Base-by-base conservation (phyloP, 2,329 filamentous ascomycete species). In the Penicillium occitanis region DNA sequence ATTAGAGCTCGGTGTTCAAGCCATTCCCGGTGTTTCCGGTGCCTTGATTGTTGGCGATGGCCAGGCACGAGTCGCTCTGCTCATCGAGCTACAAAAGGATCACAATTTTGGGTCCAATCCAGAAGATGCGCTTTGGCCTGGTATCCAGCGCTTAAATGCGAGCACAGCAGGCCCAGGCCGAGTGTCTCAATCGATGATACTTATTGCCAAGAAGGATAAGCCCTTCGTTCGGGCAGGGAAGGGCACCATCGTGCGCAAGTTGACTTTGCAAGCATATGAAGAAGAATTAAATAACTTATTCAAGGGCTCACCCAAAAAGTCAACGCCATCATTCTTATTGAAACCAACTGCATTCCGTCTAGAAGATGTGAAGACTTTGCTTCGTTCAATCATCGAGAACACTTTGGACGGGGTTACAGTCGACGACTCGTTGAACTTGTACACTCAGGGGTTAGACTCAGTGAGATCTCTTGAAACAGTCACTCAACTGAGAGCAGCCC, bases 11-110 rank as follows among this genome's bases (percentile, higher is more conserved):
- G 19, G 59, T 1, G 59, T 79, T 25, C 65, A 65, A 14, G 66
- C 58, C 5, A 70, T 75, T 62, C 69, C 71, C 2, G 62, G 66
- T 28, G 48, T 78, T 5, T 66, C 68, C 10, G 71, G 71, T 0
- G 69, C 65, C 5, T n/a, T 77, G 28, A 66, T 78, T 3, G 67
- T 72, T 58, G 76, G 76, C 1, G 63, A 71, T 13, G 72, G 71
- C 4, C 67, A 68, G 13, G 66, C 71, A 22, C 72, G 74, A 40
- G 14, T 74, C 17, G 71, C 70, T 11, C 53, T 79, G 3, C 57
- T 79, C 2, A 59, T 78, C 17, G 78, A 78, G 66, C 70, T 68
- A 7, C 30, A 25, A 42, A 25, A 19, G 5, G 63, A 48, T 17
- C 62, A 64, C 17, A 42, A 35, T 8, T 14, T 64, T 3, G 62